Percentiles rank a stretch among this genome's conserved stretches.
phyloP scores from a whole-genome alignment of 1,284 basidiomycete genomes.

The Singerocomus inundabilis region DNA sequence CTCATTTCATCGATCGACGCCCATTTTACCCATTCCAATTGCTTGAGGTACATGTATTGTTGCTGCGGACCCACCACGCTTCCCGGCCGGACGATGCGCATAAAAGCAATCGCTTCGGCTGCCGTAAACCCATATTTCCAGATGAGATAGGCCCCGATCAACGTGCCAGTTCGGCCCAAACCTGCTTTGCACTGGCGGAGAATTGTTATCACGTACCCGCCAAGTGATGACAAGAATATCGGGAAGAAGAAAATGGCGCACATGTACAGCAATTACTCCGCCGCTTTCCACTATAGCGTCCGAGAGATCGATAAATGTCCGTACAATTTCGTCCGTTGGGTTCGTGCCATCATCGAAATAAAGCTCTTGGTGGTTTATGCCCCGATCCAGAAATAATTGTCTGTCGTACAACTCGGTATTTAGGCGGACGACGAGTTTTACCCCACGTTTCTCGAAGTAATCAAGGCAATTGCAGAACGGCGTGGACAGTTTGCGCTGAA shows the following conservation, averaged over 20 bases:
- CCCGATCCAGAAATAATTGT: conserved; percentile 77
- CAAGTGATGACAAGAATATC: conserved; percentile 14
- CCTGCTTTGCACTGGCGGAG: conserved; percentile 84
- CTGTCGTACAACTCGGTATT: conserved; percentile 96
- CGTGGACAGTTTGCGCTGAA: conserved; percentile 73
- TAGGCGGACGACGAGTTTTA: conserved; percentile 91
- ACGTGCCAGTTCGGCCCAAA: conserved; percentile 88
- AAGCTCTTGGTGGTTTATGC: conserved; percentile 88
- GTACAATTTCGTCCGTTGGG: conserved; percentile 91
- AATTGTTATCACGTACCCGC: conserved; percentile 20
- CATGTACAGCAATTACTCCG: conserved; percentile 86
- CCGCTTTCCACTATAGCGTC: conserved; percentile 78
- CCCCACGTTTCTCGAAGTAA: conserved; percentile 84
- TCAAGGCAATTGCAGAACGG: conserved; percentile 88
- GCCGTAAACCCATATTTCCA: conserved; percentile 99
- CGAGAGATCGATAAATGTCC: conserved; percentile 84
- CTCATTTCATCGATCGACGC: conserved; percentile 77
- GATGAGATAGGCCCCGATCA: conserved; percentile 96
- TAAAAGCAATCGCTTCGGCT: conserved; percentile 95
- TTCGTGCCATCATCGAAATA: conserved; percentile 99
- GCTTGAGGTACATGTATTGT: conserved; percentile 96
- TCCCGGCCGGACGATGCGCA: conserved; percentile 95
- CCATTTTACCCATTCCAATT: conserved; percentile 93
- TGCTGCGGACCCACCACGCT: conserved; percentile 94
- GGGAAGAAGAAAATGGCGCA: conserved; percentile 42